Evolutionary conservation across 2,329 filamentous ascomycete genomes (phyloP), one percentile per base, ranked within the genome.

Genomic region (Fusarium luffae): DNA sequence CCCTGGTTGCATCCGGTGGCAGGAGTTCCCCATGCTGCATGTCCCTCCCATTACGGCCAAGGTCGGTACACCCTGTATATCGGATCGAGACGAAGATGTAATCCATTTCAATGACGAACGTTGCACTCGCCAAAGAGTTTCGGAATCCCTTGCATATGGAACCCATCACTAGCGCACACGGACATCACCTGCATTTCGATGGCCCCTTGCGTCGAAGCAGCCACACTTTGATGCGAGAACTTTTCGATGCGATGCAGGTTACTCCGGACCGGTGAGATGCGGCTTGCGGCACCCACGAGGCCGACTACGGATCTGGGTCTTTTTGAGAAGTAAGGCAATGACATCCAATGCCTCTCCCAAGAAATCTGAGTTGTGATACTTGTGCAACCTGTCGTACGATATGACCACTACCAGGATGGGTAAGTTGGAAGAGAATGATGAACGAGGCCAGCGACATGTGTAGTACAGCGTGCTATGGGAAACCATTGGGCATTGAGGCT

Each of bases 401-500:
- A 37, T 49, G 43, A 48, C 59, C 30, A 32, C 51, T 42, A 40
- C 28, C 37, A 25, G 37, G 51, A 56, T 25, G 30, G 42, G 37
- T 63, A 57, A 34, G 21, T 41, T 34, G 50, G 46, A 52, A 46
- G 52, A 54, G 44, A 43, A 23, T 27, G 27, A 52, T 54, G 42
- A 27, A 54, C 52, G 54, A 68, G 64, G 68, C 58, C 46, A 68
- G 70, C 60, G 49, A 59, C 47, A 25, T 54, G 70, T 27, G 55
- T 59, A 50, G 41, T 49, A 60, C 70, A 61, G 32, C 23, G 21
- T 62, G 54, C 34, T 51, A 58, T 63, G 46, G 50, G 37, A 67
- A n/a, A 37, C 60, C 65, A 51, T 70, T 52, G 52, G 70, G 65
- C 63, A 55, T 57, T 60, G 69, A 66, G 69, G 63, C 71, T 71